Percentiles rank a stretch among this genome's conserved stretches.
Evolutionary conservation across 345 rosid species (phyloP).

Genomic region (Citrus unshiu): DNA sequence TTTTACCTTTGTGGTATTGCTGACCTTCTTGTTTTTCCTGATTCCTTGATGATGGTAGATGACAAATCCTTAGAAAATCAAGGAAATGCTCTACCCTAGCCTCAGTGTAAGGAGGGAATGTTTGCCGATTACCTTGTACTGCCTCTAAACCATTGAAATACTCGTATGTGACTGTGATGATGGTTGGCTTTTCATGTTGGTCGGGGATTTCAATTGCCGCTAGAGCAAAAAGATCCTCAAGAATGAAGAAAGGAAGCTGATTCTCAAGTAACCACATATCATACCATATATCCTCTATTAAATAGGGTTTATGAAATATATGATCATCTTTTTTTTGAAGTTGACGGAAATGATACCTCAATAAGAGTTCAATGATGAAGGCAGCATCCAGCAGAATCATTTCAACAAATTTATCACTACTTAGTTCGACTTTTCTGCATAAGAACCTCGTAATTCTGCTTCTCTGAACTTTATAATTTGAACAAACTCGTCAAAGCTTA

Average conservation of each 20-base stretch:
- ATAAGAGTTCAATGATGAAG: conserved; percentile 2
- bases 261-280: conserved; percentile 16
- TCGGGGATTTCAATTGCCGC: background rate
- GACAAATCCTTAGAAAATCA: background rate
- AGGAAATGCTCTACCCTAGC: background rate
- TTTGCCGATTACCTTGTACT: background rate
- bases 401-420: background rate
- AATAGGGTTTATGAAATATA: background rate
- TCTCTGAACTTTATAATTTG: no score
- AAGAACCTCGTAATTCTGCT: no score
- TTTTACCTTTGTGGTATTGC: background rate
- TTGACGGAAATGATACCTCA: background rate
- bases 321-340: background rate
- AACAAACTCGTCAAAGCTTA: no score
- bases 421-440: background rate
- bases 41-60: background rate
- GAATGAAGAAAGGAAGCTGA: conserved; percentile 10
- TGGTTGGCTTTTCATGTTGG: background rate
- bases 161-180: background rate
- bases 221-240: background rate
- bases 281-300: background rate
- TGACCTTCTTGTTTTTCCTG: background rate
- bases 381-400: conserved; percentile 10
- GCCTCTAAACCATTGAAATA: background rate
- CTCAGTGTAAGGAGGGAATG: background rate